A percentile compares a stretch with the other conserved stretches of the same genome.
phyloP scores from a whole-genome alignment of 2,329 filamentous ascomycete species.

The Aspergillus novofumigatus region DNA sequence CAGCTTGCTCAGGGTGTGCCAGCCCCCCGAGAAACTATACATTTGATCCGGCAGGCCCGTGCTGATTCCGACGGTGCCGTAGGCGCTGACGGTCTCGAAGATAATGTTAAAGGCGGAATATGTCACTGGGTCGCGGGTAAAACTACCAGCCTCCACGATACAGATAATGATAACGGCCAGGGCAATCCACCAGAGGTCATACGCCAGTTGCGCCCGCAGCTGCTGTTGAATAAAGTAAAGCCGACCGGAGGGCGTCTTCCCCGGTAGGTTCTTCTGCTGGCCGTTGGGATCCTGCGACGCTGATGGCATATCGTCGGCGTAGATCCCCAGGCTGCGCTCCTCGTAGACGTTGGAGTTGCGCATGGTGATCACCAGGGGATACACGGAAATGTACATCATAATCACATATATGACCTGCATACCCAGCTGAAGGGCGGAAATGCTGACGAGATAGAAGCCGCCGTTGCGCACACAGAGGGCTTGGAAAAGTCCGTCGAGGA shows the following conservation, averaged over 20 bases:
- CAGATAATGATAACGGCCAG: constrained; percentile 55
- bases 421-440: constrained; percentile 37
- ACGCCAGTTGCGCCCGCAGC: constrained; percentile 56
- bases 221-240: constrained; percentile 48
- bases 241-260: constrained; percentile 33
- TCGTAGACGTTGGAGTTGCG: constrained; percentile 60
- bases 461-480: constrained; percentile 49
- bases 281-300: too few relatives aligned
- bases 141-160: constrained; percentile 53
- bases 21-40: constrained; percentile 51
- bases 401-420: constrained; percentile 51
- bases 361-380: constrained; percentile 59
- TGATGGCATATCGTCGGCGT: too few relatives aligned
- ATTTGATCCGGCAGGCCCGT: constrained; percentile 49
- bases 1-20: constrained; percentile 51
- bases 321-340: constrained; percentile 53
- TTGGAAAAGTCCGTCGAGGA: constrained; percentile 58
- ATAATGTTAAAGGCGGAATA: constrained; percentile 55
- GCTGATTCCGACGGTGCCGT: constrained; percentile 56
- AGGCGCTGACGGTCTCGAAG: constrained; percentile 39
- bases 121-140: constrained; percentile 45
- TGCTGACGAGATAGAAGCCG: constrained; percentile 47
- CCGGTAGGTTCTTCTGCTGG: too few relatives aligned
- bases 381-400: constrained; percentile 64
- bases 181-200: constrained; percentile 62